phyloP scores from a whole-genome alignment of 257 asterid genomes.

The Apocynum venetum region DNA sequence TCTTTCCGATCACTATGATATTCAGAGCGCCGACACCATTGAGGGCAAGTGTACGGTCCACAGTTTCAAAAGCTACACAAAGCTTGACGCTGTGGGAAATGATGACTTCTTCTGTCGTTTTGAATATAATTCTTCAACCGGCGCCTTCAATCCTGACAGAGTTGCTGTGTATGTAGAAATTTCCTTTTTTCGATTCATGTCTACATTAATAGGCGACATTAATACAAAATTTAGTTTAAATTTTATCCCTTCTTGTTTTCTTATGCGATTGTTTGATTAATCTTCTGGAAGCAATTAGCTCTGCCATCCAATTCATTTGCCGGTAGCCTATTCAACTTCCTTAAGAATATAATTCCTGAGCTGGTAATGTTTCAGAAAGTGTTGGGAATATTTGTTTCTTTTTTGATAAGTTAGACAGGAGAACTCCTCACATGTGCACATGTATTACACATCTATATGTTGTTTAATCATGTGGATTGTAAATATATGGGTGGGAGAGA shows the following conservation, averaged over 20 bases:
- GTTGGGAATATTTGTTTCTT: not conserved
- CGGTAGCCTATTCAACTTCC: not conserved
- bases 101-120: slow-evolving; percentile 93
- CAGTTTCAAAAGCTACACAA: slow-evolving; percentile 77
- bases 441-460: too few species aligned
- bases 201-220: not conserved
- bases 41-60: slow-evolving; percentile 92
- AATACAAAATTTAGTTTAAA: not conserved
- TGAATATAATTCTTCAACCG: slow-evolving; percentile 82
- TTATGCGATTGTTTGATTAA: not conserved
- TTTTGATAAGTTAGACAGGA: too few species aligned
- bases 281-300: not conserved
- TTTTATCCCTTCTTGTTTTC: not conserved
- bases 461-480: too few species aligned
- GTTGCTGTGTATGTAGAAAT: slow-evolving; percentile 78
- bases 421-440: too few species aligned
- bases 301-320: not conserved
- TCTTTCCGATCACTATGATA: slow-evolving; percentile 83
- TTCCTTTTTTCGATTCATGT: slow-evolving; percentile 7
- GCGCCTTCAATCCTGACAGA: slow-evolving; percentile 88
- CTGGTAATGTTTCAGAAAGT: not conserved
- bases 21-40: slow-evolving; percentile 82
- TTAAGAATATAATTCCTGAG: not conserved
- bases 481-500: too few species aligned
- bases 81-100: slow-evolving; percentile 85